These are phyloP conservation scores for Termitomyces sp. DNA, from an alignment of 768 basidiomycete genomes.

Conservation along the genomic window DNA sequence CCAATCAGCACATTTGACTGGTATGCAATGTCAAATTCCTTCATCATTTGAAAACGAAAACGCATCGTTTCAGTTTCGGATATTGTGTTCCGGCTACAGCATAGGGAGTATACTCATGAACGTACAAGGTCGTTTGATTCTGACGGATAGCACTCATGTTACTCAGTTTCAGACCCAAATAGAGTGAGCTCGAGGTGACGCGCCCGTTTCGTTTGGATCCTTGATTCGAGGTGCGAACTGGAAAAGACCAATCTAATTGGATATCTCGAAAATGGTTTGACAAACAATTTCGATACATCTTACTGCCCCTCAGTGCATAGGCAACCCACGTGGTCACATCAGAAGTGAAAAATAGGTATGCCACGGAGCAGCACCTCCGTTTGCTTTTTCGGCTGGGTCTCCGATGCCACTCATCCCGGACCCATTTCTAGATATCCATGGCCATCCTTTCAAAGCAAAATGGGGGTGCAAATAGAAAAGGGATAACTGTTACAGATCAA, in stretches of 20 bases:
- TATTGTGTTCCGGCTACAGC: not conserved
- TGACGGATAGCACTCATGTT: not conserved
- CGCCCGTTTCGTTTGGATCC: no score
- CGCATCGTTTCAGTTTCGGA: not conserved
- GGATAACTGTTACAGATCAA: not conserved
- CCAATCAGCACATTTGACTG: not conserved
- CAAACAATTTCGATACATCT: not conserved
- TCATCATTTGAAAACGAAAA: not conserved
- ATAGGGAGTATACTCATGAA: slow-evolving; percentile 1
- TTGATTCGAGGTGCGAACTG: not conserved
- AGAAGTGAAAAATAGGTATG: no score
- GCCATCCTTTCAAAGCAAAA: not conserved
- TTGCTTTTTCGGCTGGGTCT: not conserved
- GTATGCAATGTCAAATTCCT: not conserved
- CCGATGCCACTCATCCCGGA: slow-evolving; percentile 2
- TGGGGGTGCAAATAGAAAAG: not conserved
- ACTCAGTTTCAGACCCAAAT: not conserved
- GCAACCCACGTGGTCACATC: not conserved
- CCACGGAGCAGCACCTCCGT: no score
- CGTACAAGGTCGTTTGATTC: not conserved
- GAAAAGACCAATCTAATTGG: not conserved
- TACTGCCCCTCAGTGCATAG: not conserved
- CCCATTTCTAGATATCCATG: not conserved
- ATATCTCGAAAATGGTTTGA: not conserved
- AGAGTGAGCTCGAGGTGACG: not conserved